A percentile compares a stretch with the other conserved stretches of the same genome.
phyloP scores from a whole-genome alignment of 352 stramenopile genomes.

The Sclerospora graminicola region DNA sequence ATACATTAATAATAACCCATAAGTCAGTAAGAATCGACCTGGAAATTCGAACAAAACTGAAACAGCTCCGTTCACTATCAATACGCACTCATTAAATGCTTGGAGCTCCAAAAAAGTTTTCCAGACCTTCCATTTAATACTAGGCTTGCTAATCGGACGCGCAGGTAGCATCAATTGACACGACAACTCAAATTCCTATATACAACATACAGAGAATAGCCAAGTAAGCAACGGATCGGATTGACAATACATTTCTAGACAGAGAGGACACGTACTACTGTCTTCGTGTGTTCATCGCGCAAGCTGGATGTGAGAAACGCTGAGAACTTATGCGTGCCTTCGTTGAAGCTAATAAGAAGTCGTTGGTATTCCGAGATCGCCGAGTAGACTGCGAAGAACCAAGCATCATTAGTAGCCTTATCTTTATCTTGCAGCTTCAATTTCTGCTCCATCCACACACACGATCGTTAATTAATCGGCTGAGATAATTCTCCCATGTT shows the following conservation, averaged over 20 bases:
- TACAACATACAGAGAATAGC: slow-evolving; percentile 2
- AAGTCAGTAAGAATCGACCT: slow-evolving; percentile 1
- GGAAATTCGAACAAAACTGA: neutral
- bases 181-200: slow-evolving; percentile 62
- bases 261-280: neutral
- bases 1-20: slow-evolving; percentile 1
- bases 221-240: too few relatives aligned
- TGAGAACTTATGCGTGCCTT: slow-evolving; percentile 41
- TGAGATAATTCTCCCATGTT: neutral
- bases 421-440: slow-evolving; percentile 70
- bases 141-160: slow-evolving; percentile 46
- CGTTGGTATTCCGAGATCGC: slow-evolving; percentile 57
- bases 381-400: slow-evolving; percentile 70
- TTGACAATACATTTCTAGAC: neutral
- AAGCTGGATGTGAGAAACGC: slow-evolving; percentile 41
- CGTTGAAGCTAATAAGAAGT: slow-evolving; percentile 26
- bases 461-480: too few relatives aligned
- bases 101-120: slow-evolving; percentile 60
- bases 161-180: slow-evolving; percentile 50
- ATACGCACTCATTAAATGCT: slow-evolving; percentile 54
- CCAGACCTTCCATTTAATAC: slow-evolving; percentile 73
- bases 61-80: neutral
- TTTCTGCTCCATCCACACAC: slow-evolving; percentile 24
- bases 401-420: slow-evolving; percentile 64
- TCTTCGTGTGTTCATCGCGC: slow-evolving; percentile 48